phyloP scores from a whole-genome alignment of 306 rosid species.

The Malus fusca region DNA sequence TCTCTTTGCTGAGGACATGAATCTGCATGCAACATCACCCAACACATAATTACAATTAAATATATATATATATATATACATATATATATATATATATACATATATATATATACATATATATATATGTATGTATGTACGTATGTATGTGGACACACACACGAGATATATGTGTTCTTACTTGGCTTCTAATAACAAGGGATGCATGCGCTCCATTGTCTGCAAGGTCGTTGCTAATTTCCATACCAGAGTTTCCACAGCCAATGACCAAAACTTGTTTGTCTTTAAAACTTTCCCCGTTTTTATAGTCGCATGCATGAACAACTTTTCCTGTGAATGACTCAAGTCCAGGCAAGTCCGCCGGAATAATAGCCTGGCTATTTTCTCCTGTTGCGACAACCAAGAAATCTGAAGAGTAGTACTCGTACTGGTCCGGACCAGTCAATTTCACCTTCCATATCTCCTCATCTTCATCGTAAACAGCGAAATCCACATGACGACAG shows the following conservation, averaged over 20 bases:
- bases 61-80: too few relatives aligned
- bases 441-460: conserved; percentile 27
- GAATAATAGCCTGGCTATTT: conserved; percentile 20
- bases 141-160: background rate
- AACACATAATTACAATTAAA: background rate
- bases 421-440: background rate
- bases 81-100: too few relatives aligned
- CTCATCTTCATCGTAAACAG: background rate
- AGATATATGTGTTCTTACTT: conserved; percentile 22
- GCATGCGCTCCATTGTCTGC: conserved; percentile 39
- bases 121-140: too few relatives aligned
- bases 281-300: conserved; percentile 24
- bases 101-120: too few relatives aligned
- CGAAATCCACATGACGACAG: conserved; percentile 18
- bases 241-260: conserved; percentile 62
- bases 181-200: conserved; percentile 45
- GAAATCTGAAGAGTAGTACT: conserved; percentile 5
- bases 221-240: conserved; percentile 54
- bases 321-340: conserved; percentile 30
- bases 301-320: conserved; percentile 39
- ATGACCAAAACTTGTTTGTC: conserved; percentile 44
- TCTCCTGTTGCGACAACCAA: conserved; percentile 40
- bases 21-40: conserved; percentile 21
- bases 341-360: conserved; percentile 24
- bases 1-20: conserved; percentile 39